Evolutionary conservation across 192 early-diverging fungal genomes (phyloP), one percentile per base, ranked within the genome.

Genomic region (Radiomyces spectabilis): DNA sequence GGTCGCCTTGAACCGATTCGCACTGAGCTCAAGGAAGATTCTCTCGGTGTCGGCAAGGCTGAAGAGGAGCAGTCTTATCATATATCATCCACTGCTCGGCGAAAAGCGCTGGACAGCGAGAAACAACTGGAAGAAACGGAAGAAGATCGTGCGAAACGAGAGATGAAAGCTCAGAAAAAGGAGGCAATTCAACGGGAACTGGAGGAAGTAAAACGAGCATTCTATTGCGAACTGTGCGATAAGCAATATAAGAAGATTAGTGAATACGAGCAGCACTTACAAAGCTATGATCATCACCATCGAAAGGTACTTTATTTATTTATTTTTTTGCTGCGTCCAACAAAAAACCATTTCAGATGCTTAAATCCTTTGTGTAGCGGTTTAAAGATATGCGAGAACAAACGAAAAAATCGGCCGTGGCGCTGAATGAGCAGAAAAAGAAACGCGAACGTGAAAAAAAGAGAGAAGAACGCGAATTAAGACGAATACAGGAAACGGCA

Each of bases 211-310:
- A 86, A 85, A 44, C 67, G 79, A 1, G 83, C 84, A 1, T 92
- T 92, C 54, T 88, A 87, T 75, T 92, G 89, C 41, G 73, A 64
- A 2, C 59, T 85, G 10, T 89, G 87, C 63, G 80, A 87, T 53
- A 91, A 91, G 56, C 88, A 91, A 53, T 91, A 91, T 57, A 75
- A 66, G 25, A 84, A 81, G 47, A 81, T 85, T 13, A 67, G 80
- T 26, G 88, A 89, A 40, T 91, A 82, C 65, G 88, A 91, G 44
- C 73, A 75, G 3, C 88, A 91, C 55, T 52, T 91, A 21, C 80
- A 78, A 32, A 79, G 75, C 26, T 91, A 91, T 46, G 88, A 91
- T 59, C 88, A 91, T 58, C 75, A 88, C 55, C 88, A 91, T 65
- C 68, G 76, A 30, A 84, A 87, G 76, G 81, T 84, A 57, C 7